phyloP scores from a whole-genome alignment of 768 basidiomycete species.

The Paxillus ammoniavirescens region DNA sequence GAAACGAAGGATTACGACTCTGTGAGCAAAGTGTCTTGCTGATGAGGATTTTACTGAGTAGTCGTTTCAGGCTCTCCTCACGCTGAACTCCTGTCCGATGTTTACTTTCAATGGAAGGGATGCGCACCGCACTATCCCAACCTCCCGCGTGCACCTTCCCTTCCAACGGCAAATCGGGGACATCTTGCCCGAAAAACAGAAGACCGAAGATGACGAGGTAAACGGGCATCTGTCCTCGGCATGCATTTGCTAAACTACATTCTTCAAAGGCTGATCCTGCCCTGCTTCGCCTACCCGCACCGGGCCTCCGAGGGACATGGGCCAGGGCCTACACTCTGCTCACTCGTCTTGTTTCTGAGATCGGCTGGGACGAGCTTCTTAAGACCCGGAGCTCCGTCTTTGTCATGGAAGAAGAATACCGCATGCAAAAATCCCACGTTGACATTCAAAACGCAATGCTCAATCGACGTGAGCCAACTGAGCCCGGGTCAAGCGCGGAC shows the following conservation, averaged over 20 bases:
- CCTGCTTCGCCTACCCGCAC: slow-evolving; percentile 90
- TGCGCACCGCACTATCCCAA: slow-evolving; percentile 78
- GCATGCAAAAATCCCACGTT: slow-evolving; percentile 86
- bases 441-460: slow-evolving; percentile 52
- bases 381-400: slow-evolving; percentile 94
- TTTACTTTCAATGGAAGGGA: slow-evolving; percentile 99
- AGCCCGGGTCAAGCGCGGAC: slow-evolving; percentile 22
- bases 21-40: slow-evolving; percentile 17
- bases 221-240: slow-evolving; percentile 4
- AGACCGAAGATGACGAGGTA: slow-evolving; percentile 84
- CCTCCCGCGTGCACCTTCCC: slow-evolving; percentile 82
- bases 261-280: slow-evolving; percentile 81
- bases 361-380: slow-evolving; percentile 98
- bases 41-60: neutral
- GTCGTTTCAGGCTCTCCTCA: slow-evolving; percentile 63
- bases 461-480: slow-evolving; percentile 19
- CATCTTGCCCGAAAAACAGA: slow-evolving; percentile 82
- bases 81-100: slow-evolving; percentile 99
- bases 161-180: slow-evolving; percentile 84
- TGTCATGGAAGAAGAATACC: slow-evolving; percentile 99
- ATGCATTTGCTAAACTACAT: neutral
- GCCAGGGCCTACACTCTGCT: slow-evolving; percentile 90
- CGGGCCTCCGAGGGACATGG: slow-evolving; percentile 94
- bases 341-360: slow-evolving; percentile 86
- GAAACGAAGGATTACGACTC: slow-evolving; percentile 86